These are phyloP conservation scores for Stevia rebaudiana DNA, from an alignment of 140 eudicot species.

Conservation along the genomic window DNA sequence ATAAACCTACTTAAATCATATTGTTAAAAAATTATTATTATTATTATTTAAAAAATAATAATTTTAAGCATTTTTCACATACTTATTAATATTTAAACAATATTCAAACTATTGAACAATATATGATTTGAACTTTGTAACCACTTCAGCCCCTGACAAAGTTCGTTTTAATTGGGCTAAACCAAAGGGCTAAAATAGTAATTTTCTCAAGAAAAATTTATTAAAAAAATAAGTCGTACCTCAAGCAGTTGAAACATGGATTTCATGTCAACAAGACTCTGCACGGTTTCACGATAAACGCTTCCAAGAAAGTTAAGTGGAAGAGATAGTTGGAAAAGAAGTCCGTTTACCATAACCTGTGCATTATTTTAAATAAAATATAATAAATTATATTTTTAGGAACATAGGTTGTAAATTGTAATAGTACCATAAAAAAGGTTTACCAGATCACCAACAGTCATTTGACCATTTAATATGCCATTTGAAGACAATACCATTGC, in stretches of 20 bases:
- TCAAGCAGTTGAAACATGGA: constrained; percentile 93
- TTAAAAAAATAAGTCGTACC: constrained; percentile 37
- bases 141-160: too few relatives aligned
- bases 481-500: constrained; percentile 80
- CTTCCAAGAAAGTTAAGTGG: constrained; percentile 97
- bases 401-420: constrained; percentile 3
- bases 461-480: constrained; percentile 64
- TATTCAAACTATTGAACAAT: not conserved
- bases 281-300: constrained; percentile 90
- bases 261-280: constrained; percentile 92
- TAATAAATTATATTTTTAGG: not conserved
- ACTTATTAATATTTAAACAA: not conserved
- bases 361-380: not conserved
- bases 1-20: not conserved
- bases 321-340: constrained; percentile 89
- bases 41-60: not conserved
- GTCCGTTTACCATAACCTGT: constrained; percentile 98
- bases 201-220: too few relatives aligned
- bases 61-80: not conserved
- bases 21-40: not conserved
- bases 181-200: too few relatives aligned
- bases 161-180: too few relatives aligned
- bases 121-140: too few relatives aligned
- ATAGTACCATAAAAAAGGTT: constrained; percentile 2
- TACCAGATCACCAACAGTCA: constrained; percentile 99